Evolutionary conservation across 1,284 basidiomycete genomes (phyloP).

Genomic region (Golubevia sp.): DNA sequence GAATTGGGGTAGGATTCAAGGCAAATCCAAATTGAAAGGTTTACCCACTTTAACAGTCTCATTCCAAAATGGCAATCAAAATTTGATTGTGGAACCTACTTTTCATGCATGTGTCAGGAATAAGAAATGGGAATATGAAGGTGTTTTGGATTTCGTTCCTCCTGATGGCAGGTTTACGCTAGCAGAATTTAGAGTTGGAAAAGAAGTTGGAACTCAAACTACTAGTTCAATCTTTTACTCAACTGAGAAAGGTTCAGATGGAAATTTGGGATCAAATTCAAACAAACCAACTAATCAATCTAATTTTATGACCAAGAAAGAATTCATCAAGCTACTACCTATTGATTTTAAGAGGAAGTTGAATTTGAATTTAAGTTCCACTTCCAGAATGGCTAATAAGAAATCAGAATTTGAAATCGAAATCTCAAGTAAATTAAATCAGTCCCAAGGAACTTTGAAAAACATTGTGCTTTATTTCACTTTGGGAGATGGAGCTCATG

Average conservation of each 20-base stretch:
- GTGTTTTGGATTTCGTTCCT: conserved; percentile 34
- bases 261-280: conserved; percentile 11
- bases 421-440: no score
- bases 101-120: conserved; percentile 45
- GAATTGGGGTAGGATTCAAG: conserved; percentile 25
- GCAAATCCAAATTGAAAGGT: conserved; percentile 36
- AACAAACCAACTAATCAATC: conserved; percentile 14
- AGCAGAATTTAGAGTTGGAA: conserved; percentile 25
- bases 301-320: conserved; percentile 13
- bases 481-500: no score
- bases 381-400: no score
- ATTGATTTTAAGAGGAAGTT: no score
- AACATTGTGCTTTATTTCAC: no score
- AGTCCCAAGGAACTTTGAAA: no score
- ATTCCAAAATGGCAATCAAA: conserved; percentile 19
- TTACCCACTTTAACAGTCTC: conserved; percentile 37
- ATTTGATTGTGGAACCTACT: conserved; percentile 30
- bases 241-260: not conserved
- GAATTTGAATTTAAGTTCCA: no score
- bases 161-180: conserved; percentile 46
- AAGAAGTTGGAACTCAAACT: conserved; percentile 9
- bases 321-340: not conserved
- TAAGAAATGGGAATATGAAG: conserved; percentile 30
- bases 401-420: no score
- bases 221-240: conserved; percentile 1